Base-by-base conservation (phyloP, 2,329 filamentous ascomycete genomes). In the Penicillium sclerotigenum region DNA sequence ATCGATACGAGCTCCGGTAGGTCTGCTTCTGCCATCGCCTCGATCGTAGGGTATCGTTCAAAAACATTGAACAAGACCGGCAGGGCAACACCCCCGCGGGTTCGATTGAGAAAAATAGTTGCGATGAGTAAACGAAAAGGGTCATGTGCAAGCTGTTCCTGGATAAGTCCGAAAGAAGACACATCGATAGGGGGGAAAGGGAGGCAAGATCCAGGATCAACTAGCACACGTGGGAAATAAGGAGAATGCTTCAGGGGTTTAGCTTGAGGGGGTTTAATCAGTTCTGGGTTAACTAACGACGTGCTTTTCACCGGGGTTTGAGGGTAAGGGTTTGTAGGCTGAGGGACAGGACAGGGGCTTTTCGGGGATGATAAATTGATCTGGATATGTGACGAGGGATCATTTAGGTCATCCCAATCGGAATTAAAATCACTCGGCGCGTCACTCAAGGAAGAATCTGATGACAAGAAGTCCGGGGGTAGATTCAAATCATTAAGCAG, bases 71-170 rank as follows among this genome's bases (percentile, higher is more conserved):
- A 87, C 61, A 96, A 88, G 0, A 88, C 80, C 0, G 92, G 92
- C 28, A 94, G 86, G 4, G 91, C 90, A 10, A 84, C 80, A 45
- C 79, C 82, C 11, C 90, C 92, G 3, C 84, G 80, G 0, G 91
- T 96, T 57, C 88, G 86, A 71, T 93, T 93, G 29, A 96, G 84
- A 65, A 96, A 92, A 0, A 90, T 91, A 5, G 91, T 87, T 13
- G 89, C 91, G 29, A 96, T 80, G 1, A 96, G 81, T 1, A 97
- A 82, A 61, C 86, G 87, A 71, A 95, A 96, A 0, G 91, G 88
- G 54, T 91, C 82, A 47, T 83, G 73, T 2, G 86, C 85, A 16
- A 96, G 82, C 60, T 87, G 82, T 70, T 96, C 92, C 70, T 97
- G 92, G 36, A 96, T 85, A 2, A 97, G 81, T 0, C 91, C 91